Evolutionary conservation across 23 red algal species (phyloP).

Genomic region (Gracilaria domingensis): DNA sequence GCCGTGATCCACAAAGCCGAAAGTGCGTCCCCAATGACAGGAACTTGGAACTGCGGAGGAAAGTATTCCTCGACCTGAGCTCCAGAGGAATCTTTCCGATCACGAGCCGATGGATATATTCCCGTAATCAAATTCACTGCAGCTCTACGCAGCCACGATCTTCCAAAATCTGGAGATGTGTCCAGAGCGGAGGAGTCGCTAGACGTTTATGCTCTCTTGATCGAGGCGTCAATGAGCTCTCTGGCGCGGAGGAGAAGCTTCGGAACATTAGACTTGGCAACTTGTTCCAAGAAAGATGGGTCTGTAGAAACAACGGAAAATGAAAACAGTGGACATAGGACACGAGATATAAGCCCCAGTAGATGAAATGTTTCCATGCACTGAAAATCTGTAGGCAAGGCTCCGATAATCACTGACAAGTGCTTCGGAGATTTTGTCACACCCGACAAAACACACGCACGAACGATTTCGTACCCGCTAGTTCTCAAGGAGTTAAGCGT

Average conservation of each 20-base stretch:
- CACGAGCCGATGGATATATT: constrained; percentile 29
- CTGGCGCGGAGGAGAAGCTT: constrained; percentile 22
- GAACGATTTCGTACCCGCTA: constrained; percentile 59
- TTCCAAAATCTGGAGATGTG: constrained; percentile 53
- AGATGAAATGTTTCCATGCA: constrained; percentile 59
- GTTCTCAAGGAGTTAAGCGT: constrained; percentile 26
- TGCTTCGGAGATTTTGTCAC: constrained; percentile 32
- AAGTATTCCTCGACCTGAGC: constrained; percentile 18
- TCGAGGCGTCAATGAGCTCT: constrained; percentile 42
- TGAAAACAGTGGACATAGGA: constrained; percentile 48
- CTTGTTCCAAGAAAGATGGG: constrained; percentile 22
- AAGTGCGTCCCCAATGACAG: constrained; percentile 25
- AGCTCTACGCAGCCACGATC: constrained; percentile 36
- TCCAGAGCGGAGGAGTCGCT: constrained; percentile 29
- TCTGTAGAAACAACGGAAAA: constrained; percentile 13
- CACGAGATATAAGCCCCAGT: background rate
- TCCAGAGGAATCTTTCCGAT: background rate
- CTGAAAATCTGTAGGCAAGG: constrained; percentile 34
- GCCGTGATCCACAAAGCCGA: constrained; percentile 35
- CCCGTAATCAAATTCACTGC: constrained; percentile 39
- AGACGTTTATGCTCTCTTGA: constrained; percentile 14
- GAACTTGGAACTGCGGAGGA: constrained; percentile 17
- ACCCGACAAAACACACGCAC: constrained; percentile 50
- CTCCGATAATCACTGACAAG: constrained; percentile 9
- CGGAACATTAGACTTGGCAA: constrained; percentile 33